A percentile compares a stretch with the other conserved stretches of the same genome.
Conservation (phyloP, 1,284 basidiomycete genomes). For the Moesziomyces sp. region DNA sequence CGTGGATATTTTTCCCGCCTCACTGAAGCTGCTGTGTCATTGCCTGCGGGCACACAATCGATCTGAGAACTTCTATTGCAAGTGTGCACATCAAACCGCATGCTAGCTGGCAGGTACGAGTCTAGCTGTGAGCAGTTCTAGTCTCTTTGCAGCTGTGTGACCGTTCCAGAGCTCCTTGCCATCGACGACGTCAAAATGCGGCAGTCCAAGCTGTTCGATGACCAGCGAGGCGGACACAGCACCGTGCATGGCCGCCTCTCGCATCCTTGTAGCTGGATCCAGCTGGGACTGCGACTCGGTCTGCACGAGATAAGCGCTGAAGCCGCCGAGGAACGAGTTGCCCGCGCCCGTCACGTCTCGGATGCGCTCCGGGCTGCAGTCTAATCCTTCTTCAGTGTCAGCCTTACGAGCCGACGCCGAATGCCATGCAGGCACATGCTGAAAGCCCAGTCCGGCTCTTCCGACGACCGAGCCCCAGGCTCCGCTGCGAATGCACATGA, state of each 20-base stretch:
- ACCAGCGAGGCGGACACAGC: slow-evolving; percentile 49
- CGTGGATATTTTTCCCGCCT: no score
- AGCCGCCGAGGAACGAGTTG: slow-evolving; percentile 53
- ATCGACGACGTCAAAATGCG: slow-evolving; percentile 19
- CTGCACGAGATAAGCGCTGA: slow-evolving; percentile 34
- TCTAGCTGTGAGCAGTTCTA: slow-evolving; percentile 3
- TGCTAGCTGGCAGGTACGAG: neutral
- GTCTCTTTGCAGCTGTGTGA: slow-evolving; percentile 5
- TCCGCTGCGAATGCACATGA: slow-evolving; percentile 52
- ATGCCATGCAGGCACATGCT: slow-evolving; percentile 45
- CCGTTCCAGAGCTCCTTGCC: slow-evolving; percentile 47
- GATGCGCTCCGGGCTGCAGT: slow-evolving; percentile 18
- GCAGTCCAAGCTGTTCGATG: slow-evolving; percentile 54
- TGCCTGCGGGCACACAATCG: neutral
- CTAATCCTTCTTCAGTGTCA: neutral
- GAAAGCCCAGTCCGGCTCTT: slow-evolving; percentile 12
- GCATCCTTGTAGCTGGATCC: slow-evolving; percentile 8
- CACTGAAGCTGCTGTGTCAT: no score
- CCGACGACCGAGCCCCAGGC: slow-evolving; percentile 50
- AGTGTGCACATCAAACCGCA: no score
- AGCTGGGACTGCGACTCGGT: slow-evolving; percentile 7
- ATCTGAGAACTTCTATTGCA: neutral
- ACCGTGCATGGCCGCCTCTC: slow-evolving; percentile 40
- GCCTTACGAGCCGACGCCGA: neutral
- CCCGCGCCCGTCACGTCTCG: slow-evolving; percentile 56